Percentiles rank a stretch among this genome's conserved stretches.
Evolutionary conservation across 2,329 filamentous ascomycete species (phyloP).

Genomic region (Cyclaneusma minus): DNA sequence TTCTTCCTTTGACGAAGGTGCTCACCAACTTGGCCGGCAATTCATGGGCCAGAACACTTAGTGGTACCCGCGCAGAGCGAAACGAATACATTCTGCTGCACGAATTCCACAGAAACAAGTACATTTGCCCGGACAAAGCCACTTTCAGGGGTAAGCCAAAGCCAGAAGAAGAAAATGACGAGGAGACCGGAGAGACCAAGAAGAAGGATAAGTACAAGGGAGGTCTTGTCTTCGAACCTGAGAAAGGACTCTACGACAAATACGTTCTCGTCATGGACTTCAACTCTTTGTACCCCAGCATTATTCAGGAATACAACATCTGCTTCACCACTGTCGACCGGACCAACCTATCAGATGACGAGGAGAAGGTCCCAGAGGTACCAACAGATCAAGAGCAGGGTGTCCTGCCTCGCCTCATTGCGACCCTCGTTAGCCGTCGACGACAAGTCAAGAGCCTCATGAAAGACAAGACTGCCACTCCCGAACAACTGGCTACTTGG

Average conservation of each 20-base stretch:
- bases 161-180: conserved; percentile 55
- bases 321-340: conserved; percentile 97
- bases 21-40: conserved; percentile 94
- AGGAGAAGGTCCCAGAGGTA: conserved; percentile 80
- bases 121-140: conserved; percentile 93
- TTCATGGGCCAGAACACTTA: conserved; percentile 92
- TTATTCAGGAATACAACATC: conserved; percentile 99
- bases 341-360: conserved; percentile 53
- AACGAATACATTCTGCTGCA: conserved; percentile 99
- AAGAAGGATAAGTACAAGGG: conserved; percentile 99
- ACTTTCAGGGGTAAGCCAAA: conserved; percentile 62
- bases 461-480: conserved; percentile 79
- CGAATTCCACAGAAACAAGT: conserved; percentile 92
- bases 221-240: conserved; percentile 93
- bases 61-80: conserved; percentile 87
- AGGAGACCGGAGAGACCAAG: conserved; percentile 61
- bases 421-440: conserved; percentile 76
- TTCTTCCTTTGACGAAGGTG: conserved; percentile 86
- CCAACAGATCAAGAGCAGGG: conserved; percentile 65
- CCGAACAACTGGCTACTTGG: conserved; percentile 83
- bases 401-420: conserved; percentile 79
- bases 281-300: conserved; percentile 98
- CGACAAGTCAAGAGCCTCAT: conserved; percentile 90
- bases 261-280: conserved; percentile 99
- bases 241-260: conserved; percentile 95